A percentile compares a stretch with the other conserved stretches of the same genome.
phyloP scores from a whole-genome alignment of 2,329 filamentous ascomycete genomes.

The Ustulina deusta region DNA sequence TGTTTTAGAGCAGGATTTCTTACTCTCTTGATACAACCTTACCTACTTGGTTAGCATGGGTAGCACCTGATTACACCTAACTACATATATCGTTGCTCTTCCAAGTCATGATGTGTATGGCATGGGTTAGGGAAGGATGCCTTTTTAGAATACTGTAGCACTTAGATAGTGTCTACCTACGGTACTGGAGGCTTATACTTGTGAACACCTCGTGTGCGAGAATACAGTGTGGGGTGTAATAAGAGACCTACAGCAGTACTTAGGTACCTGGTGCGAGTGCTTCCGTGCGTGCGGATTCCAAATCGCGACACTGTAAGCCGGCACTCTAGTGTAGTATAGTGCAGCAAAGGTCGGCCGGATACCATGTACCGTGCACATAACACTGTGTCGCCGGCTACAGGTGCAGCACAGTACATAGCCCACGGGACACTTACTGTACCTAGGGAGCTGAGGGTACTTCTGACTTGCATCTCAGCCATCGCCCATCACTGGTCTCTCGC shows the following conservation, averaged over 20 bases:
- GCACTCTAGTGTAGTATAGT: constrained; percentile 2
- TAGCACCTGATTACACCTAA: constrained; percentile 6
- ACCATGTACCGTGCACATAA: not conserved
- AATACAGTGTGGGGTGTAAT: constrained; percentile 39
- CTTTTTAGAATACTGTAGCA: not conserved
- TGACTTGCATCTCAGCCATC: constrained; percentile 41
- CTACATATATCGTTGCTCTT: constrained; percentile 1
- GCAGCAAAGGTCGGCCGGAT: not conserved
- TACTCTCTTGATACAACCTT: constrained; percentile 33
- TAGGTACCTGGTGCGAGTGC: constrained; percentile 11
- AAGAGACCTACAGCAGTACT: too few species aligned
- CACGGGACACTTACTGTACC: not conserved
- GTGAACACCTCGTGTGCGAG: not conserved
- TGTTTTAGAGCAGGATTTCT: constrained; percentile 36
- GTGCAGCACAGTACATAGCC: constrained; percentile 7
- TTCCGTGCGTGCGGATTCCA: constrained; percentile 34
- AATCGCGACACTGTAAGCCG: constrained; percentile 34
- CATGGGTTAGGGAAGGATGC: constrained; percentile 23
- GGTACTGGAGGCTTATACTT: not conserved
- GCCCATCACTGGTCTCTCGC: constrained; percentile 39
- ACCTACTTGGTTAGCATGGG: constrained; percentile 27
- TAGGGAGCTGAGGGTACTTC: constrained; percentile 38
- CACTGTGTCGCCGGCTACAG: not conserved
- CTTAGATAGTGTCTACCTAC: not conserved
- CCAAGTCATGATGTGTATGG: constrained; percentile 2